A percentile compares a stretch with the other conserved stretches of the same genome.
These are phyloP conservation scores for Cladophialophora chaetospira DNA, from an alignment of 2,329 filamentous ascomycete species.

Conservation along the genomic window DNA sequence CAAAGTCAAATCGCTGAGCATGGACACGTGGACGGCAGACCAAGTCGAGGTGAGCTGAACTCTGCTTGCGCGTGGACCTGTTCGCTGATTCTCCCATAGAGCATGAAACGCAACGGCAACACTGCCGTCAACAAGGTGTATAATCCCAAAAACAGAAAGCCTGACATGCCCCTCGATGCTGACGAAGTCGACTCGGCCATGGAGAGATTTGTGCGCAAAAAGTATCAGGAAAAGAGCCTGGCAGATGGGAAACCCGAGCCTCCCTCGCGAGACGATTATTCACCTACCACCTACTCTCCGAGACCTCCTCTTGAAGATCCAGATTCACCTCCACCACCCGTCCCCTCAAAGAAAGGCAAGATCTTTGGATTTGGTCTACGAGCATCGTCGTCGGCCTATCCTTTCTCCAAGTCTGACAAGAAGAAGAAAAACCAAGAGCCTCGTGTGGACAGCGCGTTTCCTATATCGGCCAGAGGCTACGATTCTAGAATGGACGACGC, in stretches of 20 bases:
- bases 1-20: conserved; percentile 97
- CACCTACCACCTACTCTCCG: conserved; percentile 57
- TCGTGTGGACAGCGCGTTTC: conserved; percentile 31
- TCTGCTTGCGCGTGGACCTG: background rate
- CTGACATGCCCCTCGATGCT: conserved; percentile 82
- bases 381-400: conserved; percentile 71
- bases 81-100: conserved; percentile 54
- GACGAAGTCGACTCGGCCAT: conserved; percentile 93
- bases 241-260: conserved; percentile 49
- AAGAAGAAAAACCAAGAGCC: conserved; percentile 40
- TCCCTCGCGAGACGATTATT: conserved; percentile 35
- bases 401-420: conserved; percentile 52
- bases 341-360: conserved; percentile 59
- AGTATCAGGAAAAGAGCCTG: conserved; percentile 73
- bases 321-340: conserved; percentile 54
- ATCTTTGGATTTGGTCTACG: conserved; percentile 66
- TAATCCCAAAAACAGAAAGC: conserved; percentile 80
- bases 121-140: conserved; percentile 80
- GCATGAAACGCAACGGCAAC: conserved; percentile 93
- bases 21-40: conserved; percentile 95
- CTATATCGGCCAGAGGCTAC: conserved; percentile 29
- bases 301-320: conserved; percentile 52
- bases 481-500: conserved; percentile 28
- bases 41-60: conserved; percentile 77
- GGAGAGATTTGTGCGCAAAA: conserved; percentile 92